Conservation (phyloP, 73 alveolate genomes). For the Strombidium stylifer region DNA sequence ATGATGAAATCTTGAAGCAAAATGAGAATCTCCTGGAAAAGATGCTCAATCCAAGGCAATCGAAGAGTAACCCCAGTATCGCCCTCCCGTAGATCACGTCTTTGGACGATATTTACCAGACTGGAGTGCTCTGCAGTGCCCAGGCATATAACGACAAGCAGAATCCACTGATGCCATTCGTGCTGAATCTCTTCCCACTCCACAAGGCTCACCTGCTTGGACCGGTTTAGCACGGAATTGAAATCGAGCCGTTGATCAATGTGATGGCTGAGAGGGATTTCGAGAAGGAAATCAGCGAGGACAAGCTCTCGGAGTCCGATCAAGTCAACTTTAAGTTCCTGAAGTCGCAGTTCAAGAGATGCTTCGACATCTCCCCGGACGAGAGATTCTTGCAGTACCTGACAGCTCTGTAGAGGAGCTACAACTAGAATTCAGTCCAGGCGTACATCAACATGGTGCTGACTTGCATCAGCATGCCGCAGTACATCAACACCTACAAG, state of each 20-base stretch:
- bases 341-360: slow-evolving; percentile 43
- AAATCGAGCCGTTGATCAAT: slow-evolving; percentile 39
- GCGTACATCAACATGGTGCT: slow-evolving; percentile 53
- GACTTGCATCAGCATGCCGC: slow-evolving; percentile 47
- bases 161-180: slow-evolving; percentile 31
- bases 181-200: slow-evolving; percentile 47
- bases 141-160: slow-evolving; percentile 35
- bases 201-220: slow-evolving; percentile 43
- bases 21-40: slow-evolving; percentile 2
- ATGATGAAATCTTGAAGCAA: slow-evolving; percentile 7
- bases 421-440: slow-evolving; percentile 30
- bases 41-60: not conserved
- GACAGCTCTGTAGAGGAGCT: slow-evolving; percentile 38
- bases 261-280: too few species aligned
- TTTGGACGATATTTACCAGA: slow-evolving; percentile 30
- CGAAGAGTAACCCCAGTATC: too few species aligned
- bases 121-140: slow-evolving; percentile 60
- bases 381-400: slow-evolving; percentile 41
- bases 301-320: slow-evolving; percentile 19
- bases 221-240: slow-evolving; percentile 37
- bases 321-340: slow-evolving; percentile 42
- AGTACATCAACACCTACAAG: slow-evolving; percentile 47
- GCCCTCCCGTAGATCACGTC: slow-evolving; percentile 27
- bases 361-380: slow-evolving; percentile 26
- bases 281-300: slow-evolving; percentile 32